Conservation (phyloP, 1,139 yeast genomes). For the Taphrina confusa region DNA sequence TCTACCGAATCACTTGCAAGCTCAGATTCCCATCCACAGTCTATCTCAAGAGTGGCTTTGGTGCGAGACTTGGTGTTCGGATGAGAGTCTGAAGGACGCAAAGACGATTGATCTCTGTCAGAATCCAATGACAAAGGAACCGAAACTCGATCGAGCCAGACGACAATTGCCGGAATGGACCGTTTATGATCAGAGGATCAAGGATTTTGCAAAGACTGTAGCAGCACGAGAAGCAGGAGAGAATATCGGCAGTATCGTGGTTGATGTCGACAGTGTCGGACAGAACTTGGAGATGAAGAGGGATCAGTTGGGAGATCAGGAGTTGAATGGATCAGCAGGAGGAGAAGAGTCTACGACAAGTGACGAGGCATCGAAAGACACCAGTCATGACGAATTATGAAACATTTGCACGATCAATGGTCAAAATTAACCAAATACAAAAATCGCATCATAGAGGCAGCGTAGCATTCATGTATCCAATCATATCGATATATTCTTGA, state of each 20-base stretch:
- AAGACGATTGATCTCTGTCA: constrained; percentile 81
- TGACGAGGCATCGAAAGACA: not conserved
- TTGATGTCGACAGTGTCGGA: constrained; percentile 30
- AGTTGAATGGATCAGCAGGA: not conserved
- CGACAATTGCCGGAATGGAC: constrained; percentile 79
- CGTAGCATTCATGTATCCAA: too few relatives aligned
- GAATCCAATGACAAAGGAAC: constrained; percentile 77
- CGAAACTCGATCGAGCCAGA: constrained; percentile 70
- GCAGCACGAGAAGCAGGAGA: constrained; percentile 8
- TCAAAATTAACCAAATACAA: too few relatives aligned
- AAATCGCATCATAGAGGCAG: too few relatives aligned
- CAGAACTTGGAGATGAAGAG: constrained; percentile 28
- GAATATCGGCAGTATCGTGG: constrained; percentile 20
- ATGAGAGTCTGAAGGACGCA: constrained; percentile 60
- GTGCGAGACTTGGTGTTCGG: constrained; percentile 95
- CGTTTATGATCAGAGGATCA: constrained; percentile 59
- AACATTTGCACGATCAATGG: too few relatives aligned
- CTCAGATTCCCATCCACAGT: constrained; percentile 64
- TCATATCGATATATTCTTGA: too few relatives aligned
- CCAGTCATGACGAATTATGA: constrained; percentile 19
- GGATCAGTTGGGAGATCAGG: constrained; percentile 28
- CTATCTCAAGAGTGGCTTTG: constrained; percentile 83
- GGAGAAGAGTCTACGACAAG: not conserved
- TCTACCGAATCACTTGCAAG: constrained; percentile 81
- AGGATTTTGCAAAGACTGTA: constrained; percentile 40